Conservation (phyloP, 257 asterid species). For the Thymus quinquecostatus region DNA sequence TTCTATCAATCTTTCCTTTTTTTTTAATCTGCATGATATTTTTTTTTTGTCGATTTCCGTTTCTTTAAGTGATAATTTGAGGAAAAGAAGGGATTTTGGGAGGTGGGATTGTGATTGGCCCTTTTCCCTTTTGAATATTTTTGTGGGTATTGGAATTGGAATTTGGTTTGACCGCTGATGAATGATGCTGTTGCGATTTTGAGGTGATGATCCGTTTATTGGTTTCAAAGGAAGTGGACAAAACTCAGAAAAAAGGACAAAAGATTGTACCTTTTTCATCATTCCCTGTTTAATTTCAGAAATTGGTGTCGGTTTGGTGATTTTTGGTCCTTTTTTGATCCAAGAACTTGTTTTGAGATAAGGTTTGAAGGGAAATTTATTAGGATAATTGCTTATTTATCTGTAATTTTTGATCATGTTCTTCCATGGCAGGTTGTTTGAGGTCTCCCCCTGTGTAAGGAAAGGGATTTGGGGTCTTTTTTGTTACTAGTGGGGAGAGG, state of each 20-base stretch:
- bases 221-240: constrained; percentile 28
- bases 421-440: constrained; percentile 35
- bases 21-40: no score
- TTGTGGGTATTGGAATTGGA: constrained; percentile 8
- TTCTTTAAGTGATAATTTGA: constrained; percentile 10
- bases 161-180: constrained; percentile 23
- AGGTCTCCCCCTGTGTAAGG: constrained; percentile 19
- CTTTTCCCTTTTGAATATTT: constrained; percentile 19
- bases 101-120: constrained; percentile 27
- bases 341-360: background rate
- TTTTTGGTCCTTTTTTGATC: constrained; percentile 1
- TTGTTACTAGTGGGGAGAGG: constrained; percentile 48
- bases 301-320: constrained; percentile 19
- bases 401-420: constrained; percentile 26
- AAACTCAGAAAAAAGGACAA: background rate
- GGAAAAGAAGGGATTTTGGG: background rate
- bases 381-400: background rate
- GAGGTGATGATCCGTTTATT: constrained; percentile 36
- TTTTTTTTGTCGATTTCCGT: background rate
- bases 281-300: constrained; percentile 2
- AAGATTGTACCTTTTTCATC: constrained; percentile 14
- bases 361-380: background rate
- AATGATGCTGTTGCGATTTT: constrained; percentile 25
- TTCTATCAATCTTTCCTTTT: background rate
- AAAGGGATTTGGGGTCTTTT: constrained; percentile 30